phyloP scores from a whole-genome alignment of 768 basidiomycete species.

The Psilocybe subaeruginosa region DNA sequence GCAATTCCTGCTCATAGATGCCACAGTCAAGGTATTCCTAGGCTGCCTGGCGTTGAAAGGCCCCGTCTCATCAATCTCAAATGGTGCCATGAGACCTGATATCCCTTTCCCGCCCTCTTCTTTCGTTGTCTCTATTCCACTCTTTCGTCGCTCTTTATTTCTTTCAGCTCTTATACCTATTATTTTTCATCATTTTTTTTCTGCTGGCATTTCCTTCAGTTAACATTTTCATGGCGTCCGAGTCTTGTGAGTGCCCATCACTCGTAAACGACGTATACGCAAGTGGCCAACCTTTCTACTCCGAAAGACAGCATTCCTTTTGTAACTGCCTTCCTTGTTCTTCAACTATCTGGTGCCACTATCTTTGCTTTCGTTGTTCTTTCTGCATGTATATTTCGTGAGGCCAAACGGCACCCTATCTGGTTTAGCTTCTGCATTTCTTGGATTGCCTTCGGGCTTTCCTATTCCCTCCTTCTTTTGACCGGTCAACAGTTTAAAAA shows the following conservation, averaged over 20 bases:
- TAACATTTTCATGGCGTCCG: neutral
- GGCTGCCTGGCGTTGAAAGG: too few species aligned
- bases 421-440: constrained; percentile 39
- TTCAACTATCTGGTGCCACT: constrained; percentile 31
- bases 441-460: constrained; percentile 38
- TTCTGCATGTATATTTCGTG: constrained; percentile 28
- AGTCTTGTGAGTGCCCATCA: neutral
- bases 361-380: constrained; percentile 28
- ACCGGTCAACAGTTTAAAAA: constrained; percentile 31
- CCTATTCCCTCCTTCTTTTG: constrained; percentile 35
- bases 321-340: constrained; percentile 29
- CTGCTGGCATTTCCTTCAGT: neutral
- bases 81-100: too few species aligned
- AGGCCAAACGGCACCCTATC: constrained; percentile 31
- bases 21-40: too few species aligned
- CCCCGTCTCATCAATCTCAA: too few species aligned
- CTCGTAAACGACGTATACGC: too few species aligned
- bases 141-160: neutral
- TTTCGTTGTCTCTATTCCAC: neutral
- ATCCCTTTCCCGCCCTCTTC: neutral
- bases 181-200: neutral
- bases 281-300: too few species aligned
- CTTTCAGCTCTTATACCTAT: neutral
- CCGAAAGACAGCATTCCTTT: constrained; percentile 9
- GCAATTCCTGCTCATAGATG: too few species aligned